Percentiles rank a stretch among this genome's conserved stretches.
phyloP scores from a whole-genome alignment of 345 rosid genomes.

The Eucalyptus sideroxylon region DNA sequence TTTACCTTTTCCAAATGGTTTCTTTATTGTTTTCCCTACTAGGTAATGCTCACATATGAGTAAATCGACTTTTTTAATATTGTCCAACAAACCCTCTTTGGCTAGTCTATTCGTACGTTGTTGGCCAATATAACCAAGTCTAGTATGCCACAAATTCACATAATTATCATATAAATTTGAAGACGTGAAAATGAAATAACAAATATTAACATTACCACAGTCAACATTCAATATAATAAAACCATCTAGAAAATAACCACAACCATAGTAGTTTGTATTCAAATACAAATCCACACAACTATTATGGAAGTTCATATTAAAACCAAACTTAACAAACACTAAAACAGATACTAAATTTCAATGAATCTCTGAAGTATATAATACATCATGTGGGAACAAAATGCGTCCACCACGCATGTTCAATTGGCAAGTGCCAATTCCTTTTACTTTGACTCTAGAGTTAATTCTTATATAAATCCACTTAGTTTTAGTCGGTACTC shows the following conservation, averaged over 20 bases:
- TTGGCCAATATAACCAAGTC: fast-evolving
- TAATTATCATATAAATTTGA: too few species aligned
- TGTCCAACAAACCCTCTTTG: too few species aligned
- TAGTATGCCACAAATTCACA: too few species aligned
- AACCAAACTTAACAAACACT: fast-evolving
- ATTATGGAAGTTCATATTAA: too few species aligned
- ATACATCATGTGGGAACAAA: too few species aligned
- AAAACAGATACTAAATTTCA: too few species aligned
- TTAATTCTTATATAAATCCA: fast-evolving
- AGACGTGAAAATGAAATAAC: fast-evolving
- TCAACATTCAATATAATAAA: too few species aligned
- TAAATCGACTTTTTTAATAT: fast-evolving
- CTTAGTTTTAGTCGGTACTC: fast-evolving
- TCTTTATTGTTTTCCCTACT: fast-evolving
- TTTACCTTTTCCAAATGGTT: too few species aligned
- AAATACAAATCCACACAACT: fast-evolving
- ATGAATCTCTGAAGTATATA: fast-evolving
- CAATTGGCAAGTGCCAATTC: fast-evolving
- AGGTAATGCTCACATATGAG: fast-evolving
- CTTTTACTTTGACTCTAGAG: fast-evolving
- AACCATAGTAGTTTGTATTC: too few species aligned
- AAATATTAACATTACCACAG: fast-evolving
- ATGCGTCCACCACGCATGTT: fast-evolving
- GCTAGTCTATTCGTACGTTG: fast-evolving
- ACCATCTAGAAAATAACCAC: fast-evolving